These are phyloP conservation scores for Phialocephala sp. DNA, from an alignment of 2,329 filamentous ascomycete genomes.

Conservation along the genomic window DNA sequence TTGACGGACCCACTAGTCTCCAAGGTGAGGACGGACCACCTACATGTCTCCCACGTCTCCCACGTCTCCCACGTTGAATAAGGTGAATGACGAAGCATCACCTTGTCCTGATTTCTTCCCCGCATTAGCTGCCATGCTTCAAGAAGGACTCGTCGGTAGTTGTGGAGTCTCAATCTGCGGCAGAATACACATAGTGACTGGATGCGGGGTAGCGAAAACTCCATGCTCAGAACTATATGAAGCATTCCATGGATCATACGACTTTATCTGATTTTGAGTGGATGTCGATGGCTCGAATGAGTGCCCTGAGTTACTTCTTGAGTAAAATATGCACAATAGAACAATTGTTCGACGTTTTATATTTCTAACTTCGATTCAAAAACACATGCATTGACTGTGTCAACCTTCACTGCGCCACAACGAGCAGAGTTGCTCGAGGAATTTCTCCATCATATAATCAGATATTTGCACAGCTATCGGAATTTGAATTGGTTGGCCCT, in stretches of 20 bases:
- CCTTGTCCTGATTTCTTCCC: not conserved
- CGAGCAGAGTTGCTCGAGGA: too few relatives aligned
- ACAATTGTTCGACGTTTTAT: not conserved
- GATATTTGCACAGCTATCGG: too few relatives aligned
- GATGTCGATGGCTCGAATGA: not conserved
- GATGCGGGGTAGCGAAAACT: not conserved
- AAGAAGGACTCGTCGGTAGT: not conserved
- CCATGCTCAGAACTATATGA: not conserved
- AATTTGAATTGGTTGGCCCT: too few relatives aligned
- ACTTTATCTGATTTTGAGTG: not conserved
- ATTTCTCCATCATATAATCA: too few relatives aligned
- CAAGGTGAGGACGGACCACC: constrained; percentile 5
- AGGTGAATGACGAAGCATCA: constrained; percentile 4
- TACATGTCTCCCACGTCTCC: constrained; percentile 1
- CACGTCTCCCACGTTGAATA: constrained; percentile 4
- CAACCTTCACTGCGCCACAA: not conserved
- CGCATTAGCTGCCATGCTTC: not conserved
- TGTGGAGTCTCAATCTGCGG: constrained; percentile 5
- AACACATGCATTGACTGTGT: not conserved
- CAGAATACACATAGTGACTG: not conserved
- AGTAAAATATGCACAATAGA: not conserved
- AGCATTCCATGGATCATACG: not conserved
- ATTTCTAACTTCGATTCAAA: not conserved
- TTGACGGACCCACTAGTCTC: not conserved
- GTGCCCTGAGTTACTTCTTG: not conserved